Base-by-base conservation (phyloP, 805 yeast species). In the Wickerhamiella spandovensis region DNA sequence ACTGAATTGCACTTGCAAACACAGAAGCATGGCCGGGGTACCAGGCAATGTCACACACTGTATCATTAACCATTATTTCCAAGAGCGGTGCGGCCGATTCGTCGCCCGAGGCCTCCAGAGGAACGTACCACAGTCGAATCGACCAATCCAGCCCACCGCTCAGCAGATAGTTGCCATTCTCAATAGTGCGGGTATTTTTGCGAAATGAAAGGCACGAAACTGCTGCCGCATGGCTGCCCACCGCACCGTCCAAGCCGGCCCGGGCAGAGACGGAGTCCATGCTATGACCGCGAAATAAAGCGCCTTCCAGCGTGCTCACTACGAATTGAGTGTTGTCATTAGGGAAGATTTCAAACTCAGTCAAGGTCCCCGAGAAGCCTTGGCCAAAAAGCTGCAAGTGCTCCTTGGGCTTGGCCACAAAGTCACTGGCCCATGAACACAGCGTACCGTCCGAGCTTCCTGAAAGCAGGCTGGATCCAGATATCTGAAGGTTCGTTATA, bases 251-350 rank as follows among this genome's bases (percentile, higher is more conserved):
- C 12, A 54, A 17, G 12, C 50, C 56, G 6, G 55, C 54, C 44
- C 55, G 53, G 23, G 54, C 48, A 44, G 62, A 59, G n/a, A 50
- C 54, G 10, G 63, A 53, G 37, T 60, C 66, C 44, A 57, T 59
- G 25, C 67, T 49, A 44, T 61, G 56, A 44, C 70, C 63, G 12
- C 63, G 56, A 45, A 62, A 66, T 8, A 70, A 53, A 12, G 58
- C 43, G 1, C 73, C 72, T 35, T 66, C 66, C 38, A 66, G 68
- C 4, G 68, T 60, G 10, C 74, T 74, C 5, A 62, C 61, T n/a
- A 67, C 48, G 22, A 67, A 61, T 22, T 48, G 52, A 9, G 64
- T 58, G 7, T 61, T 58, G 50, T 67, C 71, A 13, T 60, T 50
- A 1, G 62, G 55, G 1, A 58, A 53, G 3, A 60, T 45, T 1